A percentile compares a stretch with the other conserved stretches of the same genome.
Evolutionary conservation across 805 yeast genomes (phyloP).

Genomic region (Diddensiella transvaalensis): DNA sequence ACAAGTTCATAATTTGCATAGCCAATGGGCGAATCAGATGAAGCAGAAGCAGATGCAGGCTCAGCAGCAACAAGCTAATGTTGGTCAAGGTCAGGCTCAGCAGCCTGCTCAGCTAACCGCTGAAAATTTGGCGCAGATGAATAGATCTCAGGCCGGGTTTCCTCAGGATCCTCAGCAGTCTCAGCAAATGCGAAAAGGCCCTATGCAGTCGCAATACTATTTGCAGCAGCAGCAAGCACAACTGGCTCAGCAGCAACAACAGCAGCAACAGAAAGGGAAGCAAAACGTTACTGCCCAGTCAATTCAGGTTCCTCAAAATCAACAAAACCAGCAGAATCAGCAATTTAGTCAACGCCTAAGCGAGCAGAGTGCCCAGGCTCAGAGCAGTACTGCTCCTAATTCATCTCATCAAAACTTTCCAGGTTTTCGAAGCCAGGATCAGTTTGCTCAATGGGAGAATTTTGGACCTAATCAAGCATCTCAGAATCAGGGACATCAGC

Average conservation of each 20-base stretch:
- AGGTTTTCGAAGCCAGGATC: not conserved
- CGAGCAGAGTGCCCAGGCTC: not conserved
- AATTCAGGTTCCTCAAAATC: constrained; percentile 9
- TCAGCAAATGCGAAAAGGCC: constrained; percentile 4
- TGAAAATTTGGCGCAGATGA: constrained; percentile 1
- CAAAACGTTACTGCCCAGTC: constrained; percentile 2
- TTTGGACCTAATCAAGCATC: not conserved
- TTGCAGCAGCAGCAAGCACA: constrained; percentile 22
- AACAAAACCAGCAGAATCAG: constrained; percentile 24
- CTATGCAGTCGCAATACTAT: constrained; percentile 12
- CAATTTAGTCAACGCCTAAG: not conserved
- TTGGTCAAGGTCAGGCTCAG: constrained; percentile 6
- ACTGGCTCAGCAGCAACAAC: constrained; percentile 28
- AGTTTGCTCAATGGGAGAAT: not conserved
- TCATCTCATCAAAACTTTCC: not conserved
- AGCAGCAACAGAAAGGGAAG: constrained; percentile 20
- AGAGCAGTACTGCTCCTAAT: not conserved
- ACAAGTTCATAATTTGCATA: constrained; percentile 52
- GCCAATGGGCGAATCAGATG: constrained; percentile 20
- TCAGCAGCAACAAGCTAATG: constrained; percentile 15
- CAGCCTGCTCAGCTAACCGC: constrained; percentile 3
- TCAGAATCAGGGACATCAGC: constrained; percentile 5
- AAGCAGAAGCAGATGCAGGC: constrained; percentile 11
- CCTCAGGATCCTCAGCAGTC: constrained; percentile 7
- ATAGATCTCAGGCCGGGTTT: not conserved